Percentiles rank a stretch among this genome's conserved stretches.
These are phyloP conservation scores for Lonicera japonica DNA, from an alignment of 129 eudicot genomes.

Conservation along the genomic window DNA sequence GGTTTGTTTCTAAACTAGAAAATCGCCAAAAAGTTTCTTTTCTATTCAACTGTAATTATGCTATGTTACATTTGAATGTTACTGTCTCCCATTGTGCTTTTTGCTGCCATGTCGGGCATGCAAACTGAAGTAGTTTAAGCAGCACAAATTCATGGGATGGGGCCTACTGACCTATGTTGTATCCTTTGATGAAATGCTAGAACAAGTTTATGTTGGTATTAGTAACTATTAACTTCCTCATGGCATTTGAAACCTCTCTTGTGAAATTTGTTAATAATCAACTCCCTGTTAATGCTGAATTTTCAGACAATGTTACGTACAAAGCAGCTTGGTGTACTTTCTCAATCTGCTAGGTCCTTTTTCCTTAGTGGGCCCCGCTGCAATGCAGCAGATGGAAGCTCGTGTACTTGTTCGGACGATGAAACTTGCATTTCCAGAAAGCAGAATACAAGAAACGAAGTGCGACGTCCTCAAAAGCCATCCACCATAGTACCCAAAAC, in stretches of 20 bases:
- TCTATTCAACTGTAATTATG: no score
- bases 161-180: no score
- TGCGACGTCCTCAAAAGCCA: slow-evolving; percentile 36
- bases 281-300: not conserved
- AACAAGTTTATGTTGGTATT: not conserved
- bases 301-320: slow-evolving; percentile 78
- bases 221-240: not conserved
- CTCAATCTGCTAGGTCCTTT: slow-evolving; percentile 83
- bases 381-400: slow-evolving; percentile 76
- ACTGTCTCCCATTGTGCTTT: no score
- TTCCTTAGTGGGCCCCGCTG: slow-evolving; percentile 83
- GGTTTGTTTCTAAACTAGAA: no score
- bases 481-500: slow-evolving; percentile 42
- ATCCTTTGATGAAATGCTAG: not conserved
- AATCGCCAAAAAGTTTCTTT: no score
- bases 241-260: slow-evolving; percentile 1
- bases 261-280: slow-evolving; percentile 6
- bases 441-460: slow-evolving; percentile 33
- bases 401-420: slow-evolving; percentile 90
- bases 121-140: no score
- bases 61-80: no score
- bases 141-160: no score
- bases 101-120: no score
- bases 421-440: slow-evolving; percentile 71
- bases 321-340: slow-evolving; percentile 80